These are phyloP conservation scores for Trichocladium antarcticum DNA, from an alignment of 495 filamentous ascomycete genomes.

Conservation along the genomic window DNA sequence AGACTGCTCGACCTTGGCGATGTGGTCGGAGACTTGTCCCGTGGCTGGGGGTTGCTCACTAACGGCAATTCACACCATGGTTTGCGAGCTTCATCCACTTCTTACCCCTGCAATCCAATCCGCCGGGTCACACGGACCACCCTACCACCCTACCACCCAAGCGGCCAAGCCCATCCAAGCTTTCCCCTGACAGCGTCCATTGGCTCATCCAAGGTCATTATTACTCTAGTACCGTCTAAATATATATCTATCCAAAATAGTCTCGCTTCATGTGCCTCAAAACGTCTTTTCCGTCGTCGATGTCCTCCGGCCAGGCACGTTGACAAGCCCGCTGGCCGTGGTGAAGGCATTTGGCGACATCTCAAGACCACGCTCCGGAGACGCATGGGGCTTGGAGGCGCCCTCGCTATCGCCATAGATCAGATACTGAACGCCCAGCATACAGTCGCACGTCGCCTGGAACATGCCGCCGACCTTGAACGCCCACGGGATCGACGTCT, in stretches of 20 bases:
- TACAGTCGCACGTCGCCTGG: slow-evolving; percentile 75
- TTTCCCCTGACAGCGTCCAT: background rate
- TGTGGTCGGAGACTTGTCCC: background rate
- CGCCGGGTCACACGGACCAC: background rate
- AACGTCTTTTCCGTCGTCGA: slow-evolving; percentile 29
- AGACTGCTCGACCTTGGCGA: too few relatives aligned
- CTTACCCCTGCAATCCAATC: background rate
- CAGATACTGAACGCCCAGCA: slow-evolving; percentile 76
- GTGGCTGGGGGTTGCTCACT: slow-evolving; percentile 15
- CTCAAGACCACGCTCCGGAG: slow-evolving; percentile 9
- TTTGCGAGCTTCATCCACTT: background rate
- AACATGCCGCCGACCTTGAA: slow-evolving; percentile 92
- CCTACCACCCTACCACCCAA: too few relatives aligned
- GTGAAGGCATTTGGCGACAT: slow-evolving; percentile 4
- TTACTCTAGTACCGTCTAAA: too few relatives aligned
- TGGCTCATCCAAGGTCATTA: too few relatives aligned
- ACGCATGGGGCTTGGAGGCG: slow-evolving; percentile 14
- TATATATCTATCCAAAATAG: background rate
- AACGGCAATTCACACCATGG: slow-evolving; percentile 13
- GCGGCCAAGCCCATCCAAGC: background rate
- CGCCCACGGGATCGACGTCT: slow-evolving; percentile 62
- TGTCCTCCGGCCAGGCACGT: slow-evolving; percentile 28
- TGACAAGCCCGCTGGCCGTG: slow-evolving; percentile 22
- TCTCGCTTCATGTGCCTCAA: slow-evolving; percentile 4
- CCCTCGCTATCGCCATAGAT: slow-evolving; percentile 56